Percentiles rank a stretch among this genome's conserved stretches.
Conservation (phyloP, 163 green algal genomes). For the Chlamydomonas reinhardtii region DNA sequence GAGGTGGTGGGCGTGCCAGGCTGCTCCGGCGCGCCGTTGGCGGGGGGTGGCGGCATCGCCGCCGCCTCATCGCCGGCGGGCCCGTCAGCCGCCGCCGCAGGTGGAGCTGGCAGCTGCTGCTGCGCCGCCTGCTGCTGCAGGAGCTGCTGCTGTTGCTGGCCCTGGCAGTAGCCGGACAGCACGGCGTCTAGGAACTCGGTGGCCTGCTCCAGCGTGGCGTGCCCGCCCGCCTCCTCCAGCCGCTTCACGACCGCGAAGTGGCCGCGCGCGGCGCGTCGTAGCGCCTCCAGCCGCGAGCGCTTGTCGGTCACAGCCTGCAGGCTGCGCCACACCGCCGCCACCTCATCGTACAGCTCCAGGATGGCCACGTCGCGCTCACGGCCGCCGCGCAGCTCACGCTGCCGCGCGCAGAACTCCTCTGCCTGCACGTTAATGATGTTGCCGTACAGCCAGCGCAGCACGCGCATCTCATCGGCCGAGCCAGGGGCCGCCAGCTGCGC, state of each 20-base stretch:
- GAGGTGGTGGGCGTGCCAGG: background rate
- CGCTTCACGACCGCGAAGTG: conserved; percentile 66
- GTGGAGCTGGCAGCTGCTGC: background rate
- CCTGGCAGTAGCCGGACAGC: conserved; percentile 55
- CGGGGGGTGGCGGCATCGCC: background rate
- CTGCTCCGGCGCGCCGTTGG: conserved; percentile 2
- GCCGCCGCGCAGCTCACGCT: conserved; percentile 58
- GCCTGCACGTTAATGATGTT: conserved; percentile 62
- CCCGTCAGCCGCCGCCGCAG: background rate
- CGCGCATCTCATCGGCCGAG: conserved; percentile 53
- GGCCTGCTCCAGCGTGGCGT: conserved; percentile 62
- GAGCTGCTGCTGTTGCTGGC: conserved; percentile 1
- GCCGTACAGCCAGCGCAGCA: conserved; percentile 84
- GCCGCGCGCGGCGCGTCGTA: conserved; percentile 58
- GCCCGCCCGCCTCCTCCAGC: conserved; percentile 63
- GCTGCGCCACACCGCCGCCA: conserved; percentile 76
- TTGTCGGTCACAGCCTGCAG: conserved; percentile 67
- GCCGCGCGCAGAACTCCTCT: conserved; percentile 64
- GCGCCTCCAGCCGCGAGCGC: conserved; percentile 62
- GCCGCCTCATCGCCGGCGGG: background rate
- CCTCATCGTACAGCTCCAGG: conserved; percentile 75
- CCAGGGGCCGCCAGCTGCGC: background rate
- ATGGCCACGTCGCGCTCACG: conserved; percentile 65
- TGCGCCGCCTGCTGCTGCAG: background rate
- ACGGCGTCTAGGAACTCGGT: conserved; percentile 65